Base-by-base conservation (phyloP, 2,329 filamentous ascomycete species). In the Cladosporium halotolerans region DNA sequence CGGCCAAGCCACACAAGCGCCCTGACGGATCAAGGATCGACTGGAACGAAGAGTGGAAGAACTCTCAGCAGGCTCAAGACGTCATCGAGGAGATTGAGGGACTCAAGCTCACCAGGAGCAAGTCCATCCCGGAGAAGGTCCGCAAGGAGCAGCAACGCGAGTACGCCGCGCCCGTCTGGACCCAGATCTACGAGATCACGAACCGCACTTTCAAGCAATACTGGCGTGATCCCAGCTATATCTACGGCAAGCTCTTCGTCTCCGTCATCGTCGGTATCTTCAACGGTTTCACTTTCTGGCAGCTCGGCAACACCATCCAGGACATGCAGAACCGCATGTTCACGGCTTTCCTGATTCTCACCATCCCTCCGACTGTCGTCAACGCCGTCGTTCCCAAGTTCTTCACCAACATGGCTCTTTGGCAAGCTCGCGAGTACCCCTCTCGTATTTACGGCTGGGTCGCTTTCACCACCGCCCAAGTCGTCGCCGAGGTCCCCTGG, bases 291-390 rank as follows among this genome's bases (percentile, higher is more conserved):
- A 89, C 86, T 3, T 90, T 89, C 72, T 89, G 79, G 75, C 74
- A 84, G 60, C 77, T 89, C 3, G 84, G 83, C 2, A 75, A 83
- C 66, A 78, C 76, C 0, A 74, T 86, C 45, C 76, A 79, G 11
- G 85, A 86, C 62, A 83, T 90, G 77, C 85, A 90, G 65, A 83
- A 88, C 70, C 80, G 86, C 61, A 84, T 90, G 79, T 91, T 92
- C 75, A 86, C 85, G 18, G 79, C 84, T 56, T 76, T 85, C 47
- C 69, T 85, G 36, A 76, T 76, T 57, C 54, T 77, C 31, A 68
- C 75, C 39, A 69, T 89, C 49, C 84, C 86, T 0, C 83, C 86
- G 0, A 84, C 85, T 19, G 76, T 90, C 47, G 79, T 91, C 64
- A 90, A 90, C 67, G 79, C 76, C 10, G 79, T 89, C 2, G 79